Conservation (phyloP, 2,329 filamentous ascomycete species). For the Sarocladium strictum region DNA sequence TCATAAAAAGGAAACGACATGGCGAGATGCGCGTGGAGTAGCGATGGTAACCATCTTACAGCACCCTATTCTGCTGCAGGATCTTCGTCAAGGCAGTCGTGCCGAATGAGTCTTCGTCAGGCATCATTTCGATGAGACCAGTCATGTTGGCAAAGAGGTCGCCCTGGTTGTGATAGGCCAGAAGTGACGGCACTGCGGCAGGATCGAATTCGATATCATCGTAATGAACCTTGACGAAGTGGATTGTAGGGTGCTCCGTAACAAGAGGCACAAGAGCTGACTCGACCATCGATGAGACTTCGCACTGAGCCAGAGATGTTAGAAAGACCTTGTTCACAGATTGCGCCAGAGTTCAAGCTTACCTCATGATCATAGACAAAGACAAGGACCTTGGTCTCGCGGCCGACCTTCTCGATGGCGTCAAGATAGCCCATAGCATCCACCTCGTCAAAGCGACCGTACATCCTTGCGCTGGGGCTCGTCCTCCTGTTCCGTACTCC, state of each 20-base stretch:
- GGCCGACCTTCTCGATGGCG: constrained; percentile 81
- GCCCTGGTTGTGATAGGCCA: constrained; percentile 81
- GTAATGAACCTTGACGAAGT: constrained; percentile 88
- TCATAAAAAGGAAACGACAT: constrained; percentile 3
- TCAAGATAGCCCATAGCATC: constrained; percentile 93
- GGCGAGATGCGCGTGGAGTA: background rate
- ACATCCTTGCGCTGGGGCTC: constrained; percentile 71
- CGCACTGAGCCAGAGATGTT: constrained; percentile 51
- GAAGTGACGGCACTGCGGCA: constrained; percentile 76
- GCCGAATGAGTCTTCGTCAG: constrained; percentile 57
- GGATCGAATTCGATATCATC: constrained; percentile 92
- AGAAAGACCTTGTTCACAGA: constrained; percentile 13
- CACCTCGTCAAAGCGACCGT: constrained; percentile 74
- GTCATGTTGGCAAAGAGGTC: constrained; percentile 89
- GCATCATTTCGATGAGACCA: constrained; percentile 80
- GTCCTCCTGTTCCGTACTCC: constrained; percentile 59
- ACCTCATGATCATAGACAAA: constrained; percentile 89
- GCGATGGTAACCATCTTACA: constrained; percentile 25
- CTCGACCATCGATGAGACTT: constrained; percentile 74
- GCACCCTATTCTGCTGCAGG: constrained; percentile 45
- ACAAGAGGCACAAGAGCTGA: constrained; percentile 72
- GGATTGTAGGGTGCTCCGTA: constrained; percentile 60
- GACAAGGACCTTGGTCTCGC: constrained; percentile 81
- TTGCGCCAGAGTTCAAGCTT: constrained; percentile 28
- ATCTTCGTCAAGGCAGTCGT: constrained; percentile 46